These are phyloP conservation scores for Pythium myriotylum DNA, from an alignment of 352 stramenopile genomes.

Conservation along the genomic window DNA sequence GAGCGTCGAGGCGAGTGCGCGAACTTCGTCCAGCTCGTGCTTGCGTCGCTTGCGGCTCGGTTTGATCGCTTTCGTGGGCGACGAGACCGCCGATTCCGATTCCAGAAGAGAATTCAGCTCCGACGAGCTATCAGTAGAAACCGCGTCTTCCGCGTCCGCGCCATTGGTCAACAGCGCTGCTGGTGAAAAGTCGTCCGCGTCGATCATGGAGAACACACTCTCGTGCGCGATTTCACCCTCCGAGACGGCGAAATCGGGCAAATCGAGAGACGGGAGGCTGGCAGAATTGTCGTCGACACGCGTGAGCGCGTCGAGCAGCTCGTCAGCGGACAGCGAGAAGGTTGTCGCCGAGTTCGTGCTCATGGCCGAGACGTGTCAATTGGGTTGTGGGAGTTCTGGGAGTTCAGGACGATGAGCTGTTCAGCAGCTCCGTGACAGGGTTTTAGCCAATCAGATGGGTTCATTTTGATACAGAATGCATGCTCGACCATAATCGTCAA, in stretches of 20 bases:
- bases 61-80: slow-evolving; percentile 18
- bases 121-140: slow-evolving; percentile 14
- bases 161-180: neutral
- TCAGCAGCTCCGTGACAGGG: too few species aligned
- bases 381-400: too few species aligned
- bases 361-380: neutral
- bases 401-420: too few species aligned
- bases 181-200: neutral
- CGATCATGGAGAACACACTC: neutral
- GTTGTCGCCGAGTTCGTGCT: slow-evolving; percentile 1
- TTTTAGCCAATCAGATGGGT: too few species aligned
- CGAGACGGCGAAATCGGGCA: neutral
- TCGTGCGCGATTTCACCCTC: neutral
- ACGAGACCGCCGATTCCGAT: neutral
- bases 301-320: slow-evolving; percentile 53
- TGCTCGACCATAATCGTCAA: neutral
- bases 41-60: slow-evolving; percentile 55
- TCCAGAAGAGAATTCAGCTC: slow-evolving; percentile 13
- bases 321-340: slow-evolving; percentile 43
- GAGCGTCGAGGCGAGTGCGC: slow-evolving; percentile 38
- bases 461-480: neutral
- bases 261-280: slow-evolving; percentile 4
- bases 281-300: slow-evolving; percentile 25
- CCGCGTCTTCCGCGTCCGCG: neutral
- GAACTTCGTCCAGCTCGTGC: slow-evolving; percentile 58